Evolutionary conservation across 2,329 filamentous ascomycete species (phyloP), one percentile per base, ranked within the genome.

Genomic region (Xylaria polymorpha): DNA sequence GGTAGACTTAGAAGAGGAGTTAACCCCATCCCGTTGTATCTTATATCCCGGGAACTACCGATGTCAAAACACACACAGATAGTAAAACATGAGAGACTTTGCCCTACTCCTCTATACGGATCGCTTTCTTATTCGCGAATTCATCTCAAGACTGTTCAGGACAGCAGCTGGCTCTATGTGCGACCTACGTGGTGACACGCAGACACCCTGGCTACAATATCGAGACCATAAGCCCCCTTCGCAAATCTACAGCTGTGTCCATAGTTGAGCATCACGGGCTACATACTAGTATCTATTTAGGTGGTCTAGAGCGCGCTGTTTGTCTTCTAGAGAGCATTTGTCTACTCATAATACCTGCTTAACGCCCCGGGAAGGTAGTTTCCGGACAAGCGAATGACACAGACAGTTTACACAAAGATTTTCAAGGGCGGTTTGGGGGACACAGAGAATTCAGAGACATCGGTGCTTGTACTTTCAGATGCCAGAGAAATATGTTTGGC

Each of bases 211-310:
- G 12, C 37, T 35, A 53, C 8, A 9, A 39, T 50, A 58, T 58
- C 2, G 15, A 58, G 29, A 14, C 46, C 9, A 61, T 18, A 46
- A 39, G 14, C 15, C 32, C 3, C 37, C 8, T 41, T 29, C 35
- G 2, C 46, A 39, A 25, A 43, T 29, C 20, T 9, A 37, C 20
- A 53, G 20, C 37, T 53, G 14, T 59, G 48, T 62, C 57, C 58
- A 62, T 44, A 48, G n/a, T 39, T 44, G 3, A 58, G 39, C n/a
- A 57, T 66, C 51, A 69, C 51, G 67, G 44, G 53, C 18, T 25
- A 39, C 7, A n/a, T 61, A 5, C 14, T 57, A 57, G 14, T 61
- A 66, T 50, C 22, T n/a, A 41, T 9, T 1, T 57, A 56, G 53
- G 14, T 48, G 18, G 56, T 51, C 37, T 68, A 58, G 43, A 37